Percentiles rank a stretch among this genome's conserved stretches.
Evolutionary conservation across 2,329 filamentous ascomycete species (phyloP).

Genomic region (Colletotrichum somersetense): DNA sequence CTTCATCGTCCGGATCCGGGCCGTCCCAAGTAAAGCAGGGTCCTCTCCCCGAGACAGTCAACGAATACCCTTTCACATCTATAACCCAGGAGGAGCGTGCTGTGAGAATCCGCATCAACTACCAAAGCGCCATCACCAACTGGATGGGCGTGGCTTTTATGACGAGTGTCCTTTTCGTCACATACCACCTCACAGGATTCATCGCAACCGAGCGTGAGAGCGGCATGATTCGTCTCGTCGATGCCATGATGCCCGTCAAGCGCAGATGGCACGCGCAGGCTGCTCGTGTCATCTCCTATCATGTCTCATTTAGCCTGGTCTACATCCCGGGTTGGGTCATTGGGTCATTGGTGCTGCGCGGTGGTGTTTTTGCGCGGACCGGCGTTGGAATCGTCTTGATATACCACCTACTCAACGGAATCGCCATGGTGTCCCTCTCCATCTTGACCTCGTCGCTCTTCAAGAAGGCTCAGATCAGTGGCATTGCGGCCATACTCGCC

Average conservation of each 20-base stretch:
- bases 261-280: constrained; percentile 82
- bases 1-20: constrained; percentile 1
- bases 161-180: constrained; percentile 82
- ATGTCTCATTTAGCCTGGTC: constrained; percentile 82
- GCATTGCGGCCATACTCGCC: constrained; percentile 80
- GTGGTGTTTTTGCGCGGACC: constrained; percentile 75
- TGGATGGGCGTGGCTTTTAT: constrained; percentile 85
- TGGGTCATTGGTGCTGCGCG: constrained; percentile 73
- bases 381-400: constrained; percentile 75
- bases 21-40: constrained; percentile 29
- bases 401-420: constrained; percentile 81
- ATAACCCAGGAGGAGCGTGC: constrained; percentile 76
- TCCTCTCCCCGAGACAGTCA: constrained; percentile 58
- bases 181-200: constrained; percentile 88
- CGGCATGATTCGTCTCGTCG: constrained; percentile 89
- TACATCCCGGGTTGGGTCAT: constrained; percentile 89
- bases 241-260: constrained; percentile 89
- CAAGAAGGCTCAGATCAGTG: constrained; percentile 87
- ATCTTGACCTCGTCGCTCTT: constrained; percentile 88
- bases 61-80: constrained; percentile 83
- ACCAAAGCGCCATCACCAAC: constrained; percentile 80
- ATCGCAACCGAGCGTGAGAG: constrained; percentile 88
- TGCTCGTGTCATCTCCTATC: constrained; percentile 82
- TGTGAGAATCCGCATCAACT: constrained; percentile 74
- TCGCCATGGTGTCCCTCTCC: constrained; percentile 83